Base-by-base conservation (phyloP, 2,329 filamentous ascomycete species). In the Aureobasidium pullulans region DNA sequence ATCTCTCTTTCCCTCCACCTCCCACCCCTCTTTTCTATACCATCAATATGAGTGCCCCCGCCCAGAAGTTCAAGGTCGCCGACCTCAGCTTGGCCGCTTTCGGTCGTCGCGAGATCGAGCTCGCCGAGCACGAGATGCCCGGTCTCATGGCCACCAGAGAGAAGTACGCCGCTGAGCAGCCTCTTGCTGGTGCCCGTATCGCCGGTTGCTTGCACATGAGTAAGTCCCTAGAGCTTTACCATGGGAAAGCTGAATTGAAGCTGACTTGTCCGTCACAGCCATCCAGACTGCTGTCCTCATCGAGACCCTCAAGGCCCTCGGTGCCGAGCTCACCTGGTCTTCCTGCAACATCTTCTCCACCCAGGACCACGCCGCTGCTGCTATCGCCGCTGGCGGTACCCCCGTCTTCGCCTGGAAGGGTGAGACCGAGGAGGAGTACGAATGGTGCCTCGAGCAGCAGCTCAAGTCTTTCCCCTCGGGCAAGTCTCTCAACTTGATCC, bases 291-390 rank as follows among this genome's bases (percentile, higher is more conserved):
- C 94, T 70, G 94, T 99, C 73, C 87, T 99, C 72, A 99, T 99
- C 78, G 94, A 99, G 87, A 99, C 94, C 67, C 87, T 99, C 74
- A 89, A 84, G 72, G 82, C 87, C 68, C 90, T 99, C 71, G 94
- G 94, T 80, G 94, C 94, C 71, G 94, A 97, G 85, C 89, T 97
- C 71, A 99, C 94, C 75, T 97, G 94, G 94, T 89, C 93, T 63
- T 94, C 89, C 70, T 99, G 94, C 88, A 97, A 99, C 86, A 97
- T 99, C 79, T 99, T 96, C 88, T 94, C 89, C 76, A 97, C 93
- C 70, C 93, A 96, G 80, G 94, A 97, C 81, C 93, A 97, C 80
- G 94, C 94, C 71, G 94, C 94, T 59, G 92, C 94, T 67, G 94
- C 94, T 76, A 96, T 99, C 79, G 94, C 94, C 69, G 94, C 93